Conservation (phyloP, 2,329 filamentous ascomycete genomes). For the Coleophoma eucalyptorum region DNA sequence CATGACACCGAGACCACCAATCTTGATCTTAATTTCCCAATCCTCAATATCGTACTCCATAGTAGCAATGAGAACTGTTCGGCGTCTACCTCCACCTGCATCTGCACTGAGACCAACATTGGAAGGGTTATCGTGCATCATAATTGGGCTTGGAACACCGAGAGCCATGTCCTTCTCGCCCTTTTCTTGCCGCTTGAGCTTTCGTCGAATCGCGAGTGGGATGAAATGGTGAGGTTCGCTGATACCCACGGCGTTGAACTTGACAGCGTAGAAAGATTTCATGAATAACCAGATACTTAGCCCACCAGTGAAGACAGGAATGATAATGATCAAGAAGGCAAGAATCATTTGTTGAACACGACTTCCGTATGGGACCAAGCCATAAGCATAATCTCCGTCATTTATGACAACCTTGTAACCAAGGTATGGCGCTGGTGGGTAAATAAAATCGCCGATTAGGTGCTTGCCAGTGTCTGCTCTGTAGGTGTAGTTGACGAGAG, state of each 20-base stretch:
- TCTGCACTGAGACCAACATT: not conserved
- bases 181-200: constrained; percentile 11
- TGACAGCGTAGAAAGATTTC: constrained; percentile 46
- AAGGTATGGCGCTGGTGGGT: constrained; percentile 48
- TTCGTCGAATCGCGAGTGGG: not conserved
- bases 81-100: constrained; percentile 17
- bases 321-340: constrained; percentile 46
- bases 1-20: constrained; percentile 66
- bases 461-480: not conserved
- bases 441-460: constrained; percentile 3
- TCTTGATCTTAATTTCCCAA: constrained; percentile 67
- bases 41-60: constrained; percentile 71
- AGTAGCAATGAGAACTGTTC: constrained; percentile 60
- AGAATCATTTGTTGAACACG: constrained; percentile 41
- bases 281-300: constrained; percentile 51
- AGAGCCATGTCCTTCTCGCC: not conserved
- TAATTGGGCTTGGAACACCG: not conserved
- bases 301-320: constrained; percentile 46
- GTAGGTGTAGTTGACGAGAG: constrained; percentile 54
- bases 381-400: constrained; percentile 15
- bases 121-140: constrained; percentile 1
- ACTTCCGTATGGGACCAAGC: not conserved
- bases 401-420: constrained; percentile 51
- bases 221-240: not conserved
- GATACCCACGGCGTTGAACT: constrained; percentile 55